These are phyloP conservation scores for Vickermania spadyakhi DNA, from an alignment of 208 protist genomes.

Conservation along the genomic window DNA sequence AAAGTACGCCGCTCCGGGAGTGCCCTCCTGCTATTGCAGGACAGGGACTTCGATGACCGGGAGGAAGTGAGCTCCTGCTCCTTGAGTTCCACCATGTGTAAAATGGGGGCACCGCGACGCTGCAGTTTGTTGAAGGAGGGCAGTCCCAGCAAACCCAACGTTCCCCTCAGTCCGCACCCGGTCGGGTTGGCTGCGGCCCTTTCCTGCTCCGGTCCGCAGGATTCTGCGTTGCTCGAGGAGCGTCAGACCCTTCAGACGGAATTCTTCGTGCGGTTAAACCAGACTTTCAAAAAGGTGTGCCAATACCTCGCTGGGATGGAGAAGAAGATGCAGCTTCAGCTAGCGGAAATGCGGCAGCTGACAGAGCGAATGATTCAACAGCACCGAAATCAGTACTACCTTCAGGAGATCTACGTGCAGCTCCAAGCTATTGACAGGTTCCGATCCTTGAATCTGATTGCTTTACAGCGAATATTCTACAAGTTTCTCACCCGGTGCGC, in stretches of 20 bases:
- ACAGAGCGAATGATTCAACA: slow-evolving; percentile 52
- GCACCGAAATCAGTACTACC: slow-evolving; percentile 23
- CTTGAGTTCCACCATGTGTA: no score
- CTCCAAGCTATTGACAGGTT: slow-evolving; percentile 57
- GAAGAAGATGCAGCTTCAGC: slow-evolving; percentile 18
- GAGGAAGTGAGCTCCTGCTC: no score
- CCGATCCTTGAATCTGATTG: slow-evolving; percentile 57
- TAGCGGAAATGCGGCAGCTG: slow-evolving; percentile 32
- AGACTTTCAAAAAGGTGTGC: slow-evolving; percentile 54
- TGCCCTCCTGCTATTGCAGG: background rate
- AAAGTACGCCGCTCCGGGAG: background rate
- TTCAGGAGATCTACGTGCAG: slow-evolving; percentile 56
- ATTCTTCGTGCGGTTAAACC: slow-evolving; percentile 55
- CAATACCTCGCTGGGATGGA: slow-evolving; percentile 41
- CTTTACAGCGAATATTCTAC: slow-evolving; percentile 67
- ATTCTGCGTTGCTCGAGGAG: slow-evolving; percentile 17
- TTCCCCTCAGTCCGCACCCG: no score
- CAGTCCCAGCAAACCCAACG: no score
- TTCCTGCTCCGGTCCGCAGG: slow-evolving; percentile 6
- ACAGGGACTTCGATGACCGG: no score
- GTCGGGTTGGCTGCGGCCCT: no score
- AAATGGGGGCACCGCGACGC: no score
- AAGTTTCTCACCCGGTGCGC: slow-evolving; percentile 79
- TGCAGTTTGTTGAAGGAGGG: no score
- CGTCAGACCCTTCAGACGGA: slow-evolving; percentile 26